Conservation (phyloP, 306 rosid genomes). For the Cucurbita ficifolia region DNA sequence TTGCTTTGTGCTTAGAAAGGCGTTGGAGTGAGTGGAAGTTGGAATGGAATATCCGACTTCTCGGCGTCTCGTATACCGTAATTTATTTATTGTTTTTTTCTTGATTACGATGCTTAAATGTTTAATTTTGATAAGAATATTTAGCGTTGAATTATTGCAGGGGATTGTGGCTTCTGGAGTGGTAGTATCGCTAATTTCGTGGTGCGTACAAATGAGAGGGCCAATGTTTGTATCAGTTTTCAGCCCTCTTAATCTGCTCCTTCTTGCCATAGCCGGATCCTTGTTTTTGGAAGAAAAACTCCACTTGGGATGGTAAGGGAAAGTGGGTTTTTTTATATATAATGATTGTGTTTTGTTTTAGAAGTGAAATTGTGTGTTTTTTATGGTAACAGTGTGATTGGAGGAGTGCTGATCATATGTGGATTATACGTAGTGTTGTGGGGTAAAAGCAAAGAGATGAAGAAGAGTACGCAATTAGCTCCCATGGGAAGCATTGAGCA, state of each 20-base stretch:
- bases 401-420: not conserved
- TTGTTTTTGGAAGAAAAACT: constrained; percentile 10
- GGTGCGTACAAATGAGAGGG: constrained; percentile 18
- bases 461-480: not conserved
- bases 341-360: too few relatives aligned
- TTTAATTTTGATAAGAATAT: too few relatives aligned
- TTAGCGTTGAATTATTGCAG: not conserved
- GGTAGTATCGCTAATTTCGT: not conserved
- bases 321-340: too few relatives aligned
- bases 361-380: too few relatives aligned
- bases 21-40: constrained; percentile 16
- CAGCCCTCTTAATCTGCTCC: not conserved
- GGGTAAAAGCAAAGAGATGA: constrained; percentile 7
- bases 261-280: constrained; percentile 10
- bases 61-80: constrained; percentile 5
- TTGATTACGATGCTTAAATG: too few relatives aligned
- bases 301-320: constrained; percentile 14
- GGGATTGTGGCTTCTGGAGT: constrained; percentile 13
- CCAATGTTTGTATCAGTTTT: constrained; percentile 15
- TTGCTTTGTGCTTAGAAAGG: constrained; percentile 11
- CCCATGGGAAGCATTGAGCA: not conserved
- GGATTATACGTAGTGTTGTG: constrained; percentile 2
- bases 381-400: constrained; percentile 20
- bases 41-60: constrained; percentile 14
- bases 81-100: not conserved